phyloP scores from a whole-genome alignment of 1,284 basidiomycete species.

The Ganoderma sp. region DNA sequence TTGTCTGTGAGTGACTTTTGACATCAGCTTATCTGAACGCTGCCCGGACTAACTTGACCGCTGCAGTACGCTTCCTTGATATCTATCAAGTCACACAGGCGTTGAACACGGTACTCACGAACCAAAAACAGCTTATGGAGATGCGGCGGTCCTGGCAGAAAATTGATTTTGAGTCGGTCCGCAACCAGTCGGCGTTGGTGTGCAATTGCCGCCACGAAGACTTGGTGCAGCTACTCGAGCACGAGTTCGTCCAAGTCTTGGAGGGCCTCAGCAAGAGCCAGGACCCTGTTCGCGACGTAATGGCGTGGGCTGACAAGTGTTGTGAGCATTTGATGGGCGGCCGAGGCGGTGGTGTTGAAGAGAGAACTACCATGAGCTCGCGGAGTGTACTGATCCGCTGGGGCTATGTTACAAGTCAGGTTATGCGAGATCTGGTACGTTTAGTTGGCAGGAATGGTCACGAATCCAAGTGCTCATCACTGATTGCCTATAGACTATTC shows the following conservation, averaged over 20 bases:
- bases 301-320: conserved; percentile 88
- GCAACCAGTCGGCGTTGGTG: conserved; percentile 88
- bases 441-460: conserved; percentile 17
- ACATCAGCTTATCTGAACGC: neutral
- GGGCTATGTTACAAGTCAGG: conserved; percentile 90
- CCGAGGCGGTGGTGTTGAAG: conserved; percentile 63
- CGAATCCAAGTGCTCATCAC: conserved; percentile 24
- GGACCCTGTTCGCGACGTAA: conserved; percentile 85
- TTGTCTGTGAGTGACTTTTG: conserved; percentile 71
- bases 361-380: conserved; percentile 82
- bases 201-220: conserved; percentile 92
- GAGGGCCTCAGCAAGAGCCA: conserved; percentile 72
- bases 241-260: conserved; percentile 81
- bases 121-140: conserved; percentile 81
- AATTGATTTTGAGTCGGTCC: conserved; percentile 87
- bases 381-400: conserved; percentile 85
- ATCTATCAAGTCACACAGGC: conserved; percentile 91
- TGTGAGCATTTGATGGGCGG: conserved; percentile 82
- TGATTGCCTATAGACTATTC: conserved; percentile 66
- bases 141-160: conserved; percentile 88
- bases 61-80: conserved; percentile 82
- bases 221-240: conserved; percentile 80
- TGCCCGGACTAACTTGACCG: neutral
- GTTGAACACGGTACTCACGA: conserved; percentile 81
- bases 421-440: conserved; percentile 84